Evolutionary conservation across 148 eudicot genomes (phyloP).

Genomic region (Rhododendron kiyosumense): DNA sequence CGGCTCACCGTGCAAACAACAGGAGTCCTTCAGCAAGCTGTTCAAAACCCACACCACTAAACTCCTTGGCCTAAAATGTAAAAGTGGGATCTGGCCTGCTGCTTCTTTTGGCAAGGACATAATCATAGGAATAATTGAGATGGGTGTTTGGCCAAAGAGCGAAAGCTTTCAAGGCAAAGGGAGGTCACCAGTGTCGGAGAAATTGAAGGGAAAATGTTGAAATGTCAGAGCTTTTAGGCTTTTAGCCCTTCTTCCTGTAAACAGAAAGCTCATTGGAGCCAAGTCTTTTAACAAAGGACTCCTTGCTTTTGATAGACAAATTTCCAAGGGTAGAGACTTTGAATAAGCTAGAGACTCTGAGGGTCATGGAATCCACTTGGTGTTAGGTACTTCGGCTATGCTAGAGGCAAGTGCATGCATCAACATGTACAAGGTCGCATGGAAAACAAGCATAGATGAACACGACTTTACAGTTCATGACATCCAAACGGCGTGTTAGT

Average conservation of each 20-base stretch:
- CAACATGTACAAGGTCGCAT: slow-evolving; percentile 19
- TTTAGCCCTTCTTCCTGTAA: slow-evolving; percentile 14
- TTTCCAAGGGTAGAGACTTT: not conserved
- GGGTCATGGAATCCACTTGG: slow-evolving; percentile 14
- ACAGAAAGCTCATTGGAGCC: slow-evolving; percentile 27
- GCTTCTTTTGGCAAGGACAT: too few relatives aligned
- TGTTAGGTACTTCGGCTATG: not conserved
- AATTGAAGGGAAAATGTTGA: slow-evolving; percentile 13
- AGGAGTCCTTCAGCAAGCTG: too few relatives aligned
- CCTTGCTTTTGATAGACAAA: not conserved
- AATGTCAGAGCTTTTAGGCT: slow-evolving; percentile 1
- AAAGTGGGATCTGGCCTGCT: too few relatives aligned
- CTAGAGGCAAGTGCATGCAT: slow-evolving; percentile 1
- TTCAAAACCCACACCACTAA: too few relatives aligned
- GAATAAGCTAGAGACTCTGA: slow-evolving; percentile 2
- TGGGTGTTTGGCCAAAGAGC: slow-evolving; percentile 5
- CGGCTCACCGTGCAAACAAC: too few relatives aligned
- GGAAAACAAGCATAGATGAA: not conserved
- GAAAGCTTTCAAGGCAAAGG: not conserved
- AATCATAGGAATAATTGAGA: too few relatives aligned
- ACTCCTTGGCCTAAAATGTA: too few relatives aligned
- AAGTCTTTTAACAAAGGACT: slow-evolving; percentile 16
- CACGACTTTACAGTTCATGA: not conserved
- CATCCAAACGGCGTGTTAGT: too few relatives aligned
- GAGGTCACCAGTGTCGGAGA: slow-evolving; percentile 1